Evolutionary conservation across 176 grass and related monocot species (phyloP).

Genomic region (Microstegium vimineum): DNA sequence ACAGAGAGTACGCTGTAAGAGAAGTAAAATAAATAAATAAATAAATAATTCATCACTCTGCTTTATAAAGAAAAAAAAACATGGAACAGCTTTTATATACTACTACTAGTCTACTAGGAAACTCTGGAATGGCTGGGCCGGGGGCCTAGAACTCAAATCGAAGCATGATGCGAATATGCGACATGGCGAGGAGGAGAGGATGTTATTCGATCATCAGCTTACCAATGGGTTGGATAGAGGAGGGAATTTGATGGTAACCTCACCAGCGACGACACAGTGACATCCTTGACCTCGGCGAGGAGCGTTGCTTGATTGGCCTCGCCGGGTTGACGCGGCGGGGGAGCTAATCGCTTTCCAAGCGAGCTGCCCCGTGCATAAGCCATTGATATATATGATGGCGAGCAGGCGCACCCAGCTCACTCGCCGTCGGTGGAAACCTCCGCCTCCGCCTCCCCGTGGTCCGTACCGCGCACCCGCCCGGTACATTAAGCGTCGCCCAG

Average conservation of each 20-base stretch:
- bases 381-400: not conserved
- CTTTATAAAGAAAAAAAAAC: not conserved
- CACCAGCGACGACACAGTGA: not conserved
- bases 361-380: not conserved
- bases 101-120: not conserved
- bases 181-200: not conserved
- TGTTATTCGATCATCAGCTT: not conserved
- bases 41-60: not conserved
- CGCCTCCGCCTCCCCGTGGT: not conserved
- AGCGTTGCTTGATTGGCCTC: not conserved
- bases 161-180: not conserved
- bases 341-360: not conserved
- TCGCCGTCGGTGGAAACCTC: not conserved
- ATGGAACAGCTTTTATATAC: not conserved
- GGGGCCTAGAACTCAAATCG: not conserved
- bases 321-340: not conserved
- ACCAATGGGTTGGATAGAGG: not conserved
- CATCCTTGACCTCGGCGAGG: not conserved
- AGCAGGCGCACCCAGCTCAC: not conserved
- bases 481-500: not conserved
- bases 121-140: not conserved
- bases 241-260: not conserved
- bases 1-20: too few species aligned
- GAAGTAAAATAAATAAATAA: too few species aligned
- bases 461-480: not conserved